A percentile compares a stretch with the other conserved stretches of the same genome.
phyloP scores from a whole-genome alignment of 805 yeast species.

The Candida vartiovaarae region DNA sequence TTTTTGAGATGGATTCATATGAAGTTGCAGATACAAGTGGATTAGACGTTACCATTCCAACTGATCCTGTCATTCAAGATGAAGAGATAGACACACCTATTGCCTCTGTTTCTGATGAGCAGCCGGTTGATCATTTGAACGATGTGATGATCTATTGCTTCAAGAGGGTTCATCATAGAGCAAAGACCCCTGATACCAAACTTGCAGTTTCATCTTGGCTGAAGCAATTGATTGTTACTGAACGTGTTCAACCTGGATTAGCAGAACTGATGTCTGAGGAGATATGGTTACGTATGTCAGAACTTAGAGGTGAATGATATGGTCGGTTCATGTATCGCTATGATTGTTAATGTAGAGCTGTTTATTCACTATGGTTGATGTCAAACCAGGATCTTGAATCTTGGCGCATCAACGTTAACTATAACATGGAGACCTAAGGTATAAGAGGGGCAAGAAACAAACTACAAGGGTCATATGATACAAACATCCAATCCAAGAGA shows the following conservation, averaged over 20 bases:
- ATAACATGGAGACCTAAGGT: too few relatives aligned
- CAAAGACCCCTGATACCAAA: slow-evolving; percentile 42
- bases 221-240: slow-evolving; percentile 36
- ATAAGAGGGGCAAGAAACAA: too few relatives aligned
- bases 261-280: slow-evolving; percentile 64
- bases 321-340: too few relatives aligned
- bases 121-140: slow-evolving; percentile 28
- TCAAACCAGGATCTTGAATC: too few relatives aligned
- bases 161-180: slow-evolving; percentile 42
- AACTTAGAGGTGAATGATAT: slow-evolving; percentile 10
- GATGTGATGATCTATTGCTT: slow-evolving; percentile 39
- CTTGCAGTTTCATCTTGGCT: slow-evolving; percentile 37
- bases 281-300: slow-evolving; percentile 32
- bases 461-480: too few relatives aligned
- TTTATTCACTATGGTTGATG: too few relatives aligned
- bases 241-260: slow-evolving; percentile 53
- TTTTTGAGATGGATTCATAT: neutral
- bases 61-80: neutral
- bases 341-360: too few relatives aligned
- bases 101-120: neutral
- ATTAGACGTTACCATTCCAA: neutral
- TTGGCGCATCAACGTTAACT: too few relatives aligned
- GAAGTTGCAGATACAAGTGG: slow-evolving; percentile 1
- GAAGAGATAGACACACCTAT: neutral
- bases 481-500: too few relatives aligned